These are phyloP conservation scores for Myxozyma geophila DNA, from an alignment of 805 yeast species.

Conservation along the genomic window DNA sequence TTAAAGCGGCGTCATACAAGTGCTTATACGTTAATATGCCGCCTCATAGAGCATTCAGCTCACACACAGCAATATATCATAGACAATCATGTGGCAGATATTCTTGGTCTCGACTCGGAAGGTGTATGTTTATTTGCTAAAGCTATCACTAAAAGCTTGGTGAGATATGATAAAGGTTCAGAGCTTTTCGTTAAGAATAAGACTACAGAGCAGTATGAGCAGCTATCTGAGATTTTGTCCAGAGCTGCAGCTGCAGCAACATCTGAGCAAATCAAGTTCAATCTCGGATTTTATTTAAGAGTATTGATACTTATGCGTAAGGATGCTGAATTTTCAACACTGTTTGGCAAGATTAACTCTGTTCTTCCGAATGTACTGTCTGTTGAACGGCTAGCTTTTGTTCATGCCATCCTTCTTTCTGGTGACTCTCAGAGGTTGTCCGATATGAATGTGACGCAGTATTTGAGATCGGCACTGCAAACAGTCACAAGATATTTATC, in stretches of 20 bases:
- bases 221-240: neutral
- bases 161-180: neutral
- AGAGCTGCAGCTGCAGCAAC: neutral
- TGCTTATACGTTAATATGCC: neutral
- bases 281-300: neutral
- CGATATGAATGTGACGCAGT: neutral
- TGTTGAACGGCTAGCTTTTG: constrained; percentile 3
- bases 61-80: neutral
- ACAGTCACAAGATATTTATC: constrained; percentile 21
- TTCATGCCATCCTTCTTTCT: neutral
- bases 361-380: neutral
- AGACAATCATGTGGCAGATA: neutral
- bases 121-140: neutral
- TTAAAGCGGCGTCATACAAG: neutral
- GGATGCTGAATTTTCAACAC: neutral
- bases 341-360: neutral
- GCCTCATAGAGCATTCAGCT: neutral
- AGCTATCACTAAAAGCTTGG: neutral
- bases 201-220: neutral
- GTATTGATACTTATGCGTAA: neutral
- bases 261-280: neutral
- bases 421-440: neutral
- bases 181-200: neutral
- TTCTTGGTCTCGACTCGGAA: neutral
- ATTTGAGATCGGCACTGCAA: constrained; percentile 5